These are phyloP conservation scores for Trametes gibbosa DNA, from an alignment of 768 basidiomycete species.

Conservation along the genomic window DNA sequence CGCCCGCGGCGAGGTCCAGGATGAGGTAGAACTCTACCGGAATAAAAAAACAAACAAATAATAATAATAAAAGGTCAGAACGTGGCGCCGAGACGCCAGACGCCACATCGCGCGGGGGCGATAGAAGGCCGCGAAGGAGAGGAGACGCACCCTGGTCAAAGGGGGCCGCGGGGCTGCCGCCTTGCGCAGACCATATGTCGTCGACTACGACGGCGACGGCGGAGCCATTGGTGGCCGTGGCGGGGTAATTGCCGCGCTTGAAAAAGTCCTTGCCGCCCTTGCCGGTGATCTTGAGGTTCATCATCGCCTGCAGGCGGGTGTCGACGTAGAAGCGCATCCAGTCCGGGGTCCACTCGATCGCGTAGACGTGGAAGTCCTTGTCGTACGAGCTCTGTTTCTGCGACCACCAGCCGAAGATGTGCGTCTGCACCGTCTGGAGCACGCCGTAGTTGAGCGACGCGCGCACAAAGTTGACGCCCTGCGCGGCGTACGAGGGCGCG, in stretches of 20 bases:
- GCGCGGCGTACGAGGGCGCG: constrained; percentile 37
- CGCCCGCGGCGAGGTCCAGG: constrained; percentile 77
- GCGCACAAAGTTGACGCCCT: constrained; percentile 48
- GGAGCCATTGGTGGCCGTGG: constrained; percentile 43
- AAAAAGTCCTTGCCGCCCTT: constrained; percentile 48
- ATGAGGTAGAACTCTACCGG: constrained; percentile 75
- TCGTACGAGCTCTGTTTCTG: constrained; percentile 47
- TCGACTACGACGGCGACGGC: constrained; percentile 38
- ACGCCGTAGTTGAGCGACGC: constrained; percentile 71
- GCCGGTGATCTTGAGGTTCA: constrained; percentile 46
- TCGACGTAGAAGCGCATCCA: constrained; percentile 58
- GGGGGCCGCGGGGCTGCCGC: constrained; percentile 49
- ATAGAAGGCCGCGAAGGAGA: background rate
- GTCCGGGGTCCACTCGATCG: constrained; percentile 56
- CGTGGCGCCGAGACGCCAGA: background rate
- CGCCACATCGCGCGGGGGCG: background rate
- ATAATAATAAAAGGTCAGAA: background rate
- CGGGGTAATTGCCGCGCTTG: constrained; percentile 49
- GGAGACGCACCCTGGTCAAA: constrained; percentile 46
- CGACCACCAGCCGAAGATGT: constrained; percentile 43
- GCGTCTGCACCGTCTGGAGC: constrained; percentile 38
- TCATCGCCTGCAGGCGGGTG: constrained; percentile 47
- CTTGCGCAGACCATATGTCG: constrained; percentile 49
- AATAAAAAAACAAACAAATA: background rate
- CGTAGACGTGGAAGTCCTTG: constrained; percentile 50